Evolutionary conservation across 208 protist species (phyloP).

Genomic region (Spongospora subterranea): DNA sequence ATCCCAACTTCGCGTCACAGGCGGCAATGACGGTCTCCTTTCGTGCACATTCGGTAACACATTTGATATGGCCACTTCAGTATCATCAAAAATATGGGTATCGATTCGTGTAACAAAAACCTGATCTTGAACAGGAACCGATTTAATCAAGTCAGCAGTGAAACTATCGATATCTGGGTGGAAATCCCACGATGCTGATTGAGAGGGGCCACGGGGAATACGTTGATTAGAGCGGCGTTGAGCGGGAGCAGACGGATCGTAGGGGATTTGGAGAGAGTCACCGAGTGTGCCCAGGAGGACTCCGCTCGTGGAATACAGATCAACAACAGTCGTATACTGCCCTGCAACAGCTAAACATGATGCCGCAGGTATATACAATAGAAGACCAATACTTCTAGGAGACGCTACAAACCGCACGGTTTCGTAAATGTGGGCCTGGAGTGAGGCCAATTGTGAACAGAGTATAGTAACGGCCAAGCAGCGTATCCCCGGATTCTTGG

Average conservation of each 20-base stretch:
- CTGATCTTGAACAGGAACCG: no score
- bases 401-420: background rate
- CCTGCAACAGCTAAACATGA: background rate
- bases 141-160: no score
- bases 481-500: background rate
- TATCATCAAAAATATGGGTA: no score
- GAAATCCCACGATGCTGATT: background rate
- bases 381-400: background rate
- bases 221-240: background rate
- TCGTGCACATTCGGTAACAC: no score
- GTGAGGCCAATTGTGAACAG: background rate
- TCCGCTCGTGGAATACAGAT: background rate
- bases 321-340: background rate
- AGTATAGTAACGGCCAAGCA: background rate
- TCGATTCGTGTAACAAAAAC: no score
- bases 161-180: background rate
- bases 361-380: background rate
- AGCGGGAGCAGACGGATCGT: background rate
- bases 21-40: no score
- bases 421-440: background rate
- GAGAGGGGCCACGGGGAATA: background rate
- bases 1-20: no score
- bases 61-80: no score
- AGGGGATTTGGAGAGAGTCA: background rate
- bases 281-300: background rate